Conservation (phyloP, 352 stramenopile species). For the Globisporangium polare region DNA sequence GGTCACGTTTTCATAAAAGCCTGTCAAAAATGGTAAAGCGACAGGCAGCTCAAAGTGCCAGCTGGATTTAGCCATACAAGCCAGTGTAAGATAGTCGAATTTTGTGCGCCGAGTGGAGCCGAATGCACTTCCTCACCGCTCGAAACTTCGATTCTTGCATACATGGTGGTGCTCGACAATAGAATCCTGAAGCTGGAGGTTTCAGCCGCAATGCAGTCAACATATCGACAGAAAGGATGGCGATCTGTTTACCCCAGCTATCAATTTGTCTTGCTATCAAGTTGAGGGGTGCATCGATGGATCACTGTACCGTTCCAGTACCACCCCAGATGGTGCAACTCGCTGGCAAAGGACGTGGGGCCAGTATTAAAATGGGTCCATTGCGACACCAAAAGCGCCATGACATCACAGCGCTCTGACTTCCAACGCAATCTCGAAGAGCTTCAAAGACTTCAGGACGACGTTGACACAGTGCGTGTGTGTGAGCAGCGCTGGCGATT, state of each 20-base stretch:
- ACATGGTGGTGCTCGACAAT: too few relatives aligned
- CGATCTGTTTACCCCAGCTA: too few relatives aligned
- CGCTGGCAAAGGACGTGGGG: background rate
- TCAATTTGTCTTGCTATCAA: too few relatives aligned
- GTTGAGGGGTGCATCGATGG: too few relatives aligned
- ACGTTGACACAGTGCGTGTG: too few relatives aligned
- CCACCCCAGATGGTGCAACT: background rate
- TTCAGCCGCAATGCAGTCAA: too few relatives aligned
- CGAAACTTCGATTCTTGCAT: too few relatives aligned
- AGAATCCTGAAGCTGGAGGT: too few relatives aligned
- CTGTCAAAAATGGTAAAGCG: background rate
- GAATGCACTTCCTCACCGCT: background rate
- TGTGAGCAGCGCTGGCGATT: slow-evolving; percentile 1
- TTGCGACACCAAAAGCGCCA: background rate
- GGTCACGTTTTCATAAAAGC: too few relatives aligned
- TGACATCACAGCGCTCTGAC: slow-evolving; percentile 11
- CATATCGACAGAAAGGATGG: too few relatives aligned
- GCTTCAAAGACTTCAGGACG: background rate
- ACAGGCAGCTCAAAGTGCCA: background rate
- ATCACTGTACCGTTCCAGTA: background rate
- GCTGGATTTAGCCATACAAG: background rate
- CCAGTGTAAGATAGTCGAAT: background rate
- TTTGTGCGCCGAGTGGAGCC: too few relatives aligned
- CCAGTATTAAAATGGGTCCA: background rate
- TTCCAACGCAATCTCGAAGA: slow-evolving; percentile 4